These are phyloP conservation scores for Pichia kluyveri DNA, from an alignment of 805 yeast genomes.

Conservation along the genomic window DNA sequence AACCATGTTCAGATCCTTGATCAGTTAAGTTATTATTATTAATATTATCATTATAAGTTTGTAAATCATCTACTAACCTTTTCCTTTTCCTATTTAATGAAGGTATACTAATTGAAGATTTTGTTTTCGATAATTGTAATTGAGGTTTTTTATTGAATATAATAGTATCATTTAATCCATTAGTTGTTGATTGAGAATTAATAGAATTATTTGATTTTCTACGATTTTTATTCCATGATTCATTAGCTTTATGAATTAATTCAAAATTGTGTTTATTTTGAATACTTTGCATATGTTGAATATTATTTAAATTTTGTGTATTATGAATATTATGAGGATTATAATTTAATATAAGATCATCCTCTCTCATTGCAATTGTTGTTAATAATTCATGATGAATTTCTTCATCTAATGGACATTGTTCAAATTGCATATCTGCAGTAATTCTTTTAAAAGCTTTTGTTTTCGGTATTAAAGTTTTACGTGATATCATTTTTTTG, in stretches of 20 bases:
- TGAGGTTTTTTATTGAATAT: not conserved
- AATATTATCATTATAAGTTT: not conserved
- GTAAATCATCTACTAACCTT: not conserved
- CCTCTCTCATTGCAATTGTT: conserved; percentile 25
- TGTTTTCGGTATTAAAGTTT: conserved; percentile 25
- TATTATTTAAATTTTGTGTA: conserved; percentile 13
- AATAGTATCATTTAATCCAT: not conserved
- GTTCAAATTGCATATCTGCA: conserved; percentile 26
- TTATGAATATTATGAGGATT: conserved; percentile 5
- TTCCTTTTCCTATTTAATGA: not conserved
- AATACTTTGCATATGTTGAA: conserved; percentile 13
- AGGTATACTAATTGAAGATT: not conserved
- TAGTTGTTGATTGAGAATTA: conserved; percentile 1
- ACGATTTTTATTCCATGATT: conserved; percentile 27
- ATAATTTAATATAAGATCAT: conserved; percentile 17
- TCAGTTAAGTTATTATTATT: not conserved
- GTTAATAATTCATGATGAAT: conserved; percentile 27
- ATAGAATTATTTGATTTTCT: conserved; percentile 7
- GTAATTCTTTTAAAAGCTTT: conserved; percentile 28
- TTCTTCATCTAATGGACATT: conserved; percentile 27
- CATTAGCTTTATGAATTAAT: conserved; percentile 27
- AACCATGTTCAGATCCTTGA: not conserved
- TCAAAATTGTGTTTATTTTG: conserved; percentile 25
- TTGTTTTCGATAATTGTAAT: not conserved
- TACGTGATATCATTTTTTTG: conserved; percentile 22